Evolutionary conservation across 169 alveolate genomes (phyloP).

Genomic region (Plasmodium knowlesi): DNA sequence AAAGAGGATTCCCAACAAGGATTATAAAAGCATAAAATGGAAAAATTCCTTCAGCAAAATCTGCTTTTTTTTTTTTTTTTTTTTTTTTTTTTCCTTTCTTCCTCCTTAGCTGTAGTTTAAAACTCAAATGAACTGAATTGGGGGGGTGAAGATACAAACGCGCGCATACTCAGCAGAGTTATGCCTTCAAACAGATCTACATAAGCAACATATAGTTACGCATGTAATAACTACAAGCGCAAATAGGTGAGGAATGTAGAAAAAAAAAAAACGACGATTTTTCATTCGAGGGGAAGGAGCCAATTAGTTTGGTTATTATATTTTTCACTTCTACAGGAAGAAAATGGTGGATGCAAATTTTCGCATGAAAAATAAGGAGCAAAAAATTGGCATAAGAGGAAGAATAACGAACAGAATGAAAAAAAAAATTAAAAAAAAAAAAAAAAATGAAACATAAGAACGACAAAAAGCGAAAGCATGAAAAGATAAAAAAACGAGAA

Average conservation of each 20-base stretch:
- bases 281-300: not conserved
- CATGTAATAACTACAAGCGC: not conserved
- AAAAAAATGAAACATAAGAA: not conserved
- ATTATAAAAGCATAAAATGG: not conserved
- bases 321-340: not conserved
- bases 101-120: not conserved
- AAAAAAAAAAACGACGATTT: not conserved
- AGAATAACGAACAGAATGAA: not conserved
- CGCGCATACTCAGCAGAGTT: not conserved
- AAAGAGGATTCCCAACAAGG: not conserved
- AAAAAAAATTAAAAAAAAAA: too few relatives aligned
- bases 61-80: not conserved
- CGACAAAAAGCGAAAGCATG: not conserved
- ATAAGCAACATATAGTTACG: not conserved
- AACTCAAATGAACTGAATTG: not conserved
- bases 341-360: not conserved
- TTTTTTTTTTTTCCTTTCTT: not conserved
- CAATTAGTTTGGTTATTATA: not conserved
- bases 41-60: not conserved
- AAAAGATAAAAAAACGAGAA: too few relatives aligned
- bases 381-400: not conserved
- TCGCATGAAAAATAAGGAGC: not conserved
- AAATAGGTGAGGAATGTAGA: not conserved
- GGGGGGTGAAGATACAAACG: not conserved
- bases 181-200: not conserved